Evolutionary conservation across 176 grass and related monocot species (phyloP), one percentile per base, ranked within the genome.

Genomic region (Luzula sylvatica): DNA sequence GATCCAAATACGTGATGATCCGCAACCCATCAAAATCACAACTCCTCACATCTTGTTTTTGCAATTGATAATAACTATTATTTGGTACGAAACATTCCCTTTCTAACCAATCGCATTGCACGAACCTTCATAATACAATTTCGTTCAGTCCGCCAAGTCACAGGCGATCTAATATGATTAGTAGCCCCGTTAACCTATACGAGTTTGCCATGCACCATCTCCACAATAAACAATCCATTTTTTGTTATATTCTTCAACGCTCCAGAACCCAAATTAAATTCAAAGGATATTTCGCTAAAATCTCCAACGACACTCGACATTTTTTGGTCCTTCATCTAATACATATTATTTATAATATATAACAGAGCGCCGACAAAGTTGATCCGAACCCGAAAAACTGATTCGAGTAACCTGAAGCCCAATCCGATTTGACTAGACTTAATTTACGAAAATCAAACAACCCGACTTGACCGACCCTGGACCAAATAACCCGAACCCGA

Each of bases 31-130:
- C 80, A 3, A 95, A 95, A 32, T 85, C 89, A 2, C 83, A 95
- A 35, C 89, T 95, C 52, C 58, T 72, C 14, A 76, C 40, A 19
- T 88, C 83, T 49, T 95, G 89, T 67, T 95, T 95, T 53, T 88
- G 80, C 44, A 70, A 39, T 68, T 95, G 89, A 28, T 95, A 95
- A 50, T 95, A 95, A 62, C 89, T 88, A 78, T 95, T 95, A 74
- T 88, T 88, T 51, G 83, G 15, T 88, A 95, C 1, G 83, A 95
- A 43, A 79, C 51, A 2, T 95, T 95, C 8, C 70, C 89, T 65
- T 95, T 88, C 15, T 88, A 53, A 24, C 80, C 89, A 35, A 95
- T 95, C n/a, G 52, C 73, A 56, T 88, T 76, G 74, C 83, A 95
- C 8, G 83, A 88, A 8, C 89, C 89, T 71, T 83, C 83, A 5